Percentiles rank a stretch among this genome's conserved stretches.
phyloP scores from a whole-genome alignment of 768 basidiomycete genomes.

The Kwoniella mangroviensis region DNA sequence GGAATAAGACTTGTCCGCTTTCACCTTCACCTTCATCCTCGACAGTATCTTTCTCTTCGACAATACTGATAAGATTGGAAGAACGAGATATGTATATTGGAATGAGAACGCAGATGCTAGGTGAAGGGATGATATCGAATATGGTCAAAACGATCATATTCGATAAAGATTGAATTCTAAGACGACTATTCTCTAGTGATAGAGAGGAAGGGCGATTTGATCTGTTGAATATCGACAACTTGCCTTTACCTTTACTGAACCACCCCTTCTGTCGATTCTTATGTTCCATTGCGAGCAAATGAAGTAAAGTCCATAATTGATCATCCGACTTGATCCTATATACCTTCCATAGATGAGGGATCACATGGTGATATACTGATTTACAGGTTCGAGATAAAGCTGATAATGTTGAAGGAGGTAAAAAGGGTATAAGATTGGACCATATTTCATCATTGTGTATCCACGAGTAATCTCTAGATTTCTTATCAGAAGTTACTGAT shows the following conservation, averaged over 20 bases:
- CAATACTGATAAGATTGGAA: not conserved
- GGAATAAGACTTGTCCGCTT: not conserved
- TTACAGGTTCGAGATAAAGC: not conserved
- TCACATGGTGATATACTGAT: not conserved
- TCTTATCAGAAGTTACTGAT: not conserved
- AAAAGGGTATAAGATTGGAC: not conserved
- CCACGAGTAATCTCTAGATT: not conserved
- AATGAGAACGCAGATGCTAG: not conserved
- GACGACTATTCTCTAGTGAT: not conserved
- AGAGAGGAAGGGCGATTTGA: not conserved
- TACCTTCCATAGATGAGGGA: not conserved
- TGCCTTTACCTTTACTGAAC: not conserved
- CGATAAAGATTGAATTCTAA: not conserved
- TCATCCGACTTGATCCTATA: not conserved
- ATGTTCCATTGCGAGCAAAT: not conserved
- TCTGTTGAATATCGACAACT: not conserved
- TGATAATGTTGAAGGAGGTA: not conserved
- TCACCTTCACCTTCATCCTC: not conserved
- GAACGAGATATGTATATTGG: not conserved
- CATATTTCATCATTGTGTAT: not conserved
- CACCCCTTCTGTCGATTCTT: not conserved
- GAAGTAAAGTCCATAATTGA: not conserved
- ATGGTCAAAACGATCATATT: not conserved
- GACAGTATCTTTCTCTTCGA: too few species aligned
- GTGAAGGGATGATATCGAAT: not conserved